Evolutionary conservation across 1,284 basidiomycete species (phyloP).

Genomic region (Hypsizygus ulmarius): DNA sequence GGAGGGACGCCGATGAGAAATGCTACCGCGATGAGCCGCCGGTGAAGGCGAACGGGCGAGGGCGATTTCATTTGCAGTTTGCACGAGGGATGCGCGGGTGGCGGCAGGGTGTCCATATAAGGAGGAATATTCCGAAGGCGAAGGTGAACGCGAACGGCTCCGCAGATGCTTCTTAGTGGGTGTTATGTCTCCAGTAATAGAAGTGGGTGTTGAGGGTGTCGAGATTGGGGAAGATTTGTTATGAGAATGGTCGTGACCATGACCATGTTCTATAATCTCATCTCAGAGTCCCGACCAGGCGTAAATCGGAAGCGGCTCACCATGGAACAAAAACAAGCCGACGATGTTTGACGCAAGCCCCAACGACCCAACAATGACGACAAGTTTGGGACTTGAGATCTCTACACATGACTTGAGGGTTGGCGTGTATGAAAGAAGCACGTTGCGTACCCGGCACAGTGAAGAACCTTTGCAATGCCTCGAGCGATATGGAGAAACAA

Average conservation of each 20-base stretch:
- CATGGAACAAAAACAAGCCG: constrained; percentile 94
- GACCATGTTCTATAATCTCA: constrained; percentile 59
- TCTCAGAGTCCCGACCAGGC: constrained; percentile 1
- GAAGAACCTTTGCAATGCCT: constrained; percentile 91
- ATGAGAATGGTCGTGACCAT: constrained; percentile 52
- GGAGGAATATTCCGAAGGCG: constrained; percentile 50
- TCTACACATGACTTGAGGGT: constrained; percentile 49
- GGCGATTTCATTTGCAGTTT: constrained; percentile 83
- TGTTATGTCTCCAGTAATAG: constrained; percentile 24
- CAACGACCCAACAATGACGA: constrained; percentile 88
- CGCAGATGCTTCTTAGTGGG: constrained; percentile 26
- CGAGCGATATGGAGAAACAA: constrained; percentile 94
- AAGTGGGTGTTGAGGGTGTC: constrained; percentile 21
- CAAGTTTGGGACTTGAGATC: constrained; percentile 83
- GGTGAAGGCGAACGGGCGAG: constrained; percentile 52
- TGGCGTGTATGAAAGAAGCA: constrained; percentile 4
- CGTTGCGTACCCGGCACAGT: constrained; percentile 65
- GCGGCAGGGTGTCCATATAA: constrained; percentile 87
- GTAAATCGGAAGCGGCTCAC: constrained; percentile 40
- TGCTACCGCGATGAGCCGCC: constrained; percentile 27
- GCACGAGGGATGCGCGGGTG: constrained; percentile 85
- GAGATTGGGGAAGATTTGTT: constrained; percentile 31
- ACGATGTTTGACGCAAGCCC: constrained; percentile 92
- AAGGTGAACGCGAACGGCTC: constrained; percentile 30
- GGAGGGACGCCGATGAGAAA: constrained; percentile 29